phyloP scores from a whole-genome alignment of 768 basidiomycete species.

The Thelephora aurantiotincta region DNA sequence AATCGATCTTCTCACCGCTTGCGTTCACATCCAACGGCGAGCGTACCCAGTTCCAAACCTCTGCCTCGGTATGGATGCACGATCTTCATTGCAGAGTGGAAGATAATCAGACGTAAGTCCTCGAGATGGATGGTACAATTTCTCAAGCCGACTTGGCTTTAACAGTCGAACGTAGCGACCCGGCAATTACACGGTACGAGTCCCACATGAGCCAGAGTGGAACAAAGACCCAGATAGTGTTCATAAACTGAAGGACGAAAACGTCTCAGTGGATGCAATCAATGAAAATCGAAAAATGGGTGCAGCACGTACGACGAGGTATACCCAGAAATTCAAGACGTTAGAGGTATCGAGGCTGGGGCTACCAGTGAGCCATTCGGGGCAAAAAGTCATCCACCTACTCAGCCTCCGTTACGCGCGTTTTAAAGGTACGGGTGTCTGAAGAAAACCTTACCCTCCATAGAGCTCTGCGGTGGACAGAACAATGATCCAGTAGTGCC shows the following conservation, averaged over 20 bases:
- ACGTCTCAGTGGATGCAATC: background rate
- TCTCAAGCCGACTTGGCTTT: too few relatives aligned
- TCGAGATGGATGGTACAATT: too few relatives aligned
- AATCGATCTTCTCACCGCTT: conserved; percentile 6
- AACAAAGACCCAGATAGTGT: conserved; percentile 67
- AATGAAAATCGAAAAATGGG: background rate
- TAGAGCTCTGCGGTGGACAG: conserved; percentile 66
- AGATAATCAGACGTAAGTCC: too few relatives aligned
- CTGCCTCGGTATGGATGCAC: too few relatives aligned
- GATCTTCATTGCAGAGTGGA: too few relatives aligned
- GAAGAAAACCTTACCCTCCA: conserved; percentile 38
- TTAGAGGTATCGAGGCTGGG: conserved; percentile 62
- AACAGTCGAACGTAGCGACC: conserved; percentile 29
- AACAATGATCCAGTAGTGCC: conserved; percentile 72
- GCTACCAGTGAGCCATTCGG: conserved; percentile 72
- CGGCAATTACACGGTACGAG: conserved; percentile 59
- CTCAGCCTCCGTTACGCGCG: background rate
- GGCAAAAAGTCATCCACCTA: conserved; percentile 77
- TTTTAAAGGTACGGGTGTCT: background rate
- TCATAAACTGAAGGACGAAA: conserved; percentile 57
- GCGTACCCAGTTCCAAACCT: conserved; percentile 9
- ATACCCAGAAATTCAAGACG: conserved; percentile 62
- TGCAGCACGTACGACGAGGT: conserved; percentile 51
- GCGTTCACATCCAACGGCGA: background rate
- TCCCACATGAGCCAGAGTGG: conserved; percentile 68